A percentile compares a stretch with the other conserved stretches of the same genome.
Conservation (phyloP, 805 yeast species). For the Komagataella kurtzmanii region DNA sequence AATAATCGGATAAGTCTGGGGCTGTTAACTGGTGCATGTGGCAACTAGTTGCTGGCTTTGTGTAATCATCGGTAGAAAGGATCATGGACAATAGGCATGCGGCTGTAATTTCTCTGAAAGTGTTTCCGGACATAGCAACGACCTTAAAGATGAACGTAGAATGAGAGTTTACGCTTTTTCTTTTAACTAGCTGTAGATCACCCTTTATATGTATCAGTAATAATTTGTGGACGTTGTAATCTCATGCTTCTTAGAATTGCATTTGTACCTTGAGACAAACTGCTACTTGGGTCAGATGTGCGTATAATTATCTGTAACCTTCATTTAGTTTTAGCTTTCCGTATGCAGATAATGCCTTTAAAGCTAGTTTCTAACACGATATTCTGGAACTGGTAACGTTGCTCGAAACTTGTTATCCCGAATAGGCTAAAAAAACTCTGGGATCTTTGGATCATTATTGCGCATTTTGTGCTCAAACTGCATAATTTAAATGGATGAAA, state of each 20-base stretch:
- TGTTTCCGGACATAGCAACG: not conserved
- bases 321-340: no score
- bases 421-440: not conserved
- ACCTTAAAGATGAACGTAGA: not conserved
- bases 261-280: not conserved
- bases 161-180: not conserved
- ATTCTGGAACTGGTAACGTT: not conserved
- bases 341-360: no score
- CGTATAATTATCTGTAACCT: no score
- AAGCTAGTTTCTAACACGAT: not conserved
- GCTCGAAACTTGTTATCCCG: not conserved
- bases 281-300: not conserved
- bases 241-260: not conserved
- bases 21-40: not conserved
- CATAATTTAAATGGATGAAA: no score
- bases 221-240: no score
- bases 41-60: not conserved
- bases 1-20: not conserved
- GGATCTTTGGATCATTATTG: not conserved
- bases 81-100: not conserved
- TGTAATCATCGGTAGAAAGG: not conserved
- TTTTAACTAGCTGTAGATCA: not conserved
- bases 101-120: not conserved
- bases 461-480: not conserved
- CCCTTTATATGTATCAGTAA: not conserved